A percentile compares a stretch with the other conserved stretches of the same genome.
Conservation (phyloP, 2,329 filamentous ascomycete genomes). For the Plectosphaerella sp. region DNA sequence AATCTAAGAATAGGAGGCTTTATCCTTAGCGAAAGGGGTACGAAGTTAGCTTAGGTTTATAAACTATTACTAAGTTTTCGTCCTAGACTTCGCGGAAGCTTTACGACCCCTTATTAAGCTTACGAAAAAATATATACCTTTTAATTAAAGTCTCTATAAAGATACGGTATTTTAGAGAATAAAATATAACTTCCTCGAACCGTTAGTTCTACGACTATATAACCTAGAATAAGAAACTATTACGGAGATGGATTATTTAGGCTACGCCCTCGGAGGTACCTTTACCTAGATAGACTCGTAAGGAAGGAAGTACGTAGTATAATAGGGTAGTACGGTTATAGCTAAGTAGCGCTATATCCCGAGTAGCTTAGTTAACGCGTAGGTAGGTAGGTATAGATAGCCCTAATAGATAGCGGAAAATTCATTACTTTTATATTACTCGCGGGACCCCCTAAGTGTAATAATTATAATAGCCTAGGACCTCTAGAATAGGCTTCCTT, state of each 20-base stretch:
- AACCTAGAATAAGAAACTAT: not conserved
- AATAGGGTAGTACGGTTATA: no score
- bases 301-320: not conserved
- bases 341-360: no score
- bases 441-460: no score
- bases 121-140: no score
- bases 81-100: not conserved
- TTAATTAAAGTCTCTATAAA: not conserved
- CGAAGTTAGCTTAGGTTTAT: not conserved
- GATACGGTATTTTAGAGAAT: not conserved
- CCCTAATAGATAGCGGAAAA: no score
- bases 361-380: no score
- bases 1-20: not conserved
- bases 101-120: not conserved
- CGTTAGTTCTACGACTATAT: not conserved
- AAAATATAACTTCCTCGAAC: not conserved
- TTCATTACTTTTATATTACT: no score
- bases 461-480: no score
- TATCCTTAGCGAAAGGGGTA: not conserved
- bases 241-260: not conserved
- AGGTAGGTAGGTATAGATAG: no score
- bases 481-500: no score
- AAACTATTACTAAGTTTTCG: not conserved
- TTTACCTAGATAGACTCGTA: not conserved
- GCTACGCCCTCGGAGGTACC: not conserved